A percentile compares a stretch with the other conserved stretches of the same genome.
These are phyloP conservation scores for Auriscalpium vulgare DNA, from an alignment of 768 basidiomycete genomes.

Conservation along the genomic window DNA sequence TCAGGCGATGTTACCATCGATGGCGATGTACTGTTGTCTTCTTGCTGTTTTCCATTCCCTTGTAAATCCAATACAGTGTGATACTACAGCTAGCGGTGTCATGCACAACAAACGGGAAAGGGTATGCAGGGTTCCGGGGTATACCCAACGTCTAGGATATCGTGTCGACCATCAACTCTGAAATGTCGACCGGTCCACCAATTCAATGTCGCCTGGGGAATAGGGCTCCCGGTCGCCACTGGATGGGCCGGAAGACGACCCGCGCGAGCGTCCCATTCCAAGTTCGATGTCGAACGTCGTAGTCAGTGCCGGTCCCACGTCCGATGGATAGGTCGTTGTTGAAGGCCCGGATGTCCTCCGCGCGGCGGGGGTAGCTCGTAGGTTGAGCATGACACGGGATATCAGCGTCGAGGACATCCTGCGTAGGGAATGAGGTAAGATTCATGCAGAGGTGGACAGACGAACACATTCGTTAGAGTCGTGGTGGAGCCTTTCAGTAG, in stretches of 20 bases:
- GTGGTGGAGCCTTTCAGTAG: neutral
- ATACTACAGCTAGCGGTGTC: too few relatives aligned
- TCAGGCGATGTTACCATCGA: too few relatives aligned
- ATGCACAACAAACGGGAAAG: too few relatives aligned
- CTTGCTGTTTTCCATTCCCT: neutral
- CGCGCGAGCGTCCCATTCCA: too few relatives aligned
- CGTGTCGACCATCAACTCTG: too few relatives aligned
- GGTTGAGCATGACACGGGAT: constrained; percentile 1
- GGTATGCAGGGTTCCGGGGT: too few relatives aligned
- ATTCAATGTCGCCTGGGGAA: too few relatives aligned
- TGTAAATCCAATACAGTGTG: too few relatives aligned
- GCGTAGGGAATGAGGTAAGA: neutral
- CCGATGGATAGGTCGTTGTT: neutral
- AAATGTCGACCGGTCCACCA: too few relatives aligned
- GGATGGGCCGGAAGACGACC: too few relatives aligned
- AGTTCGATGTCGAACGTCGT: neutral
- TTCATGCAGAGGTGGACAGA: neutral
- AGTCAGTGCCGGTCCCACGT: neutral
- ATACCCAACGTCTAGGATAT: too few relatives aligned
- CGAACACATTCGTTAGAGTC: neutral
- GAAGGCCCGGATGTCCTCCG: neutral
- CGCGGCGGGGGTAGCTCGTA: neutral
- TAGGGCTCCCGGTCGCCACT: too few relatives aligned
- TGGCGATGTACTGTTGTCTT: neutral
- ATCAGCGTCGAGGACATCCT: neutral